Conservation (phyloP, 2,329 filamentous ascomycete species). For the Mariannaea sp. region DNA sequence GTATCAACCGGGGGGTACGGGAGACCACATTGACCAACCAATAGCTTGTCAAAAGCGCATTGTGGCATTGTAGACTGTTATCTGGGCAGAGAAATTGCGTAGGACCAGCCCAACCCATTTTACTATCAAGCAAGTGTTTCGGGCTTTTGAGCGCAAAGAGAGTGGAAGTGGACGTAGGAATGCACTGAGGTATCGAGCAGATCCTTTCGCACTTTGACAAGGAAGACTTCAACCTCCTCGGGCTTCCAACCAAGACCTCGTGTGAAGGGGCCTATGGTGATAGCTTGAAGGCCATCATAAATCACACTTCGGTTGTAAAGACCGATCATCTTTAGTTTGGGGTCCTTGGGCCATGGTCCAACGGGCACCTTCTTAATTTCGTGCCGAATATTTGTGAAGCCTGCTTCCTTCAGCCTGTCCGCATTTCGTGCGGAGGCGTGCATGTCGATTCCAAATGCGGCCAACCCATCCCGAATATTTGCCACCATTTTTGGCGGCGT, state of each 20-base stretch:
- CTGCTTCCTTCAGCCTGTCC: conserved; percentile 40
- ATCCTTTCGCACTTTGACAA: conserved; percentile 42
- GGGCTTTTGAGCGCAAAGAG: conserved; percentile 22
- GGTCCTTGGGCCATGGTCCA: conserved; percentile 54
- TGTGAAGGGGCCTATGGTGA: conserved; percentile 44
- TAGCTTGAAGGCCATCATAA: conserved; percentile 40
- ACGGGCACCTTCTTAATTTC: conserved; percentile 51
- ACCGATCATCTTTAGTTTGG: conserved; percentile 51
- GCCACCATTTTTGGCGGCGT: conserved; percentile 39
- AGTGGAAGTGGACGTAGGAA: conserved; percentile 28
- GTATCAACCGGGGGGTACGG: too few species aligned
- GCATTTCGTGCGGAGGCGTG: conserved; percentile 38
- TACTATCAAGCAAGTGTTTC: not conserved
- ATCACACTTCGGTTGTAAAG: conserved; percentile 40
- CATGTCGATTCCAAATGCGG: conserved; percentile 40
- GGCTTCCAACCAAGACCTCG: conserved; percentile 41
- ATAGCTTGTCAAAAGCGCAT: too few species aligned
- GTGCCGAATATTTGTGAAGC: conserved; percentile 48
- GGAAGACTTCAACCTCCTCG: conserved; percentile 42
- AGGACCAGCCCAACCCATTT: not conserved
- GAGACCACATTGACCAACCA: too few species aligned
- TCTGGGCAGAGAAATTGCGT: too few species aligned
- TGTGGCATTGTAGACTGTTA: too few species aligned
- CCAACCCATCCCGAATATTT: conserved; percentile 36
- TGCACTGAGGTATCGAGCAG: conserved; percentile 36